Percentiles rank a stretch among this genome's conserved stretches.
Conservation (phyloP, 2,329 filamentous ascomycete species). For the Fusarium marasasianum region DNA sequence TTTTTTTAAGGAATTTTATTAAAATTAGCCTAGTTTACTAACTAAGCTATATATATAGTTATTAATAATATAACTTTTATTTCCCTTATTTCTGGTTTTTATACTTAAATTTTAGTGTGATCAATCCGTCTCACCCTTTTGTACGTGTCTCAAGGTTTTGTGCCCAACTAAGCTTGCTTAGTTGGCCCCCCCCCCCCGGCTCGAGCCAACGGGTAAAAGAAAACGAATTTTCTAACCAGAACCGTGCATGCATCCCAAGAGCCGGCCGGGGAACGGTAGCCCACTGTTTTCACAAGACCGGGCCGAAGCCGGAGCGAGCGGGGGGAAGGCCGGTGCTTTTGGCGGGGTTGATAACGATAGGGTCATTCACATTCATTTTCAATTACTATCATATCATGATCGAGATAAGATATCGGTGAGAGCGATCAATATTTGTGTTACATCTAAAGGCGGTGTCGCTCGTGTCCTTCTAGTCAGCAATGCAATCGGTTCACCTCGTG, state of each 20-base stretch:
- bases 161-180: too few relatives aligned
- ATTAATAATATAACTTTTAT: too few relatives aligned
- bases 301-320: slow-evolving; percentile 37
- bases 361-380: neutral
- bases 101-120: too few relatives aligned
- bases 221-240: neutral
- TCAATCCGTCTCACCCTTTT: too few relatives aligned
- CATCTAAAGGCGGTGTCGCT: slow-evolving; percentile 23
- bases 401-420: slow-evolving; percentile 25
- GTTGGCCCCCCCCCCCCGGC: too few relatives aligned
- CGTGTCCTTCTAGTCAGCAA: neutral
- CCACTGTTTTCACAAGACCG: slow-evolving; percentile 13
- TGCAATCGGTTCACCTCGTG: neutral
- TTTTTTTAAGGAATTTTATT: too few relatives aligned
- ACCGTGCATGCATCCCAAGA: neutral
- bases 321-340: slow-evolving; percentile 14
- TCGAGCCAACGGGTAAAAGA: too few relatives aligned
- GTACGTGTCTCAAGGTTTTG: too few relatives aligned
- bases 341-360: slow-evolving; percentile 22
- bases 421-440: neutral
- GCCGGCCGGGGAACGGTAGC: slow-evolving; percentile 32
- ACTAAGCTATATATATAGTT: too few relatives aligned
- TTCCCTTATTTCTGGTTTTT: too few relatives aligned
- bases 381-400: neutral
- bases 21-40: too few relatives aligned